A percentile compares a stretch with the other conserved stretches of the same genome.
Conservation (phyloP, 2,329 filamentous ascomycete genomes). For the Botrytis paeoniae region DNA sequence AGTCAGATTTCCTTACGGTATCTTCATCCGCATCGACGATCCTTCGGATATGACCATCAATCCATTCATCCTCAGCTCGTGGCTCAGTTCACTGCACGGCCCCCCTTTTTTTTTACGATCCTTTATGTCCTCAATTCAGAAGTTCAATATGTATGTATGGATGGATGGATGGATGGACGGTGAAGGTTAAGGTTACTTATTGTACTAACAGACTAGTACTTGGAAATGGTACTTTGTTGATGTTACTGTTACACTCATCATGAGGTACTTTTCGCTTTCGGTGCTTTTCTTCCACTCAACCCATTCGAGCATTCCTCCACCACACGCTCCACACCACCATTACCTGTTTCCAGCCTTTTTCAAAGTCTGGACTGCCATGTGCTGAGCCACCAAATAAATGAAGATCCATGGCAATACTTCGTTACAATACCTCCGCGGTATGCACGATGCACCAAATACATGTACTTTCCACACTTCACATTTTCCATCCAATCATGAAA, state of each 20-base stretch:
- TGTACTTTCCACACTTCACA: neutral
- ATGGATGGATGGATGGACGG: too few species aligned
- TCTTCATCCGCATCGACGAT: neutral
- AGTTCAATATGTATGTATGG: neutral
- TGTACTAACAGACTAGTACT: neutral
- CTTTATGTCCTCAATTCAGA: neutral
- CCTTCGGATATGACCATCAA: slow-evolving; percentile 1
- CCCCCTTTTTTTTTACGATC: neutral
- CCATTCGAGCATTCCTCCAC: neutral
- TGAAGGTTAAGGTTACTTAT: neutral
- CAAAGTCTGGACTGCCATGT: slow-evolving; percentile 4
- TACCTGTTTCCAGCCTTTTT: neutral
- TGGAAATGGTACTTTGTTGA: neutral
- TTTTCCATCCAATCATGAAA: neutral
- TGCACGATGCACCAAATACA: slow-evolving; percentile 4
- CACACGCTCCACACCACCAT: neutral
- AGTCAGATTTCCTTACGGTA: neutral
- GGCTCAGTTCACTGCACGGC: slow-evolving; percentile 8
- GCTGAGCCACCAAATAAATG: slow-evolving; percentile 6
- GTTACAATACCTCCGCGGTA: slow-evolving; percentile 3
- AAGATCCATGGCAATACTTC: neutral
- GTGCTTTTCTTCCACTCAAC: neutral
- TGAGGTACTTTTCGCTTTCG: slow-evolving; percentile 1
- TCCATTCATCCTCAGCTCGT: slow-evolving; percentile 9
- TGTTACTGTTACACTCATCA: slow-evolving; percentile 2